Percentiles rank a stretch among this genome's conserved stretches.
These are phyloP conservation scores for Psidium friedrichsthalianum DNA, from an alignment of 345 rosid genomes.

Conservation along the genomic window DNA sequence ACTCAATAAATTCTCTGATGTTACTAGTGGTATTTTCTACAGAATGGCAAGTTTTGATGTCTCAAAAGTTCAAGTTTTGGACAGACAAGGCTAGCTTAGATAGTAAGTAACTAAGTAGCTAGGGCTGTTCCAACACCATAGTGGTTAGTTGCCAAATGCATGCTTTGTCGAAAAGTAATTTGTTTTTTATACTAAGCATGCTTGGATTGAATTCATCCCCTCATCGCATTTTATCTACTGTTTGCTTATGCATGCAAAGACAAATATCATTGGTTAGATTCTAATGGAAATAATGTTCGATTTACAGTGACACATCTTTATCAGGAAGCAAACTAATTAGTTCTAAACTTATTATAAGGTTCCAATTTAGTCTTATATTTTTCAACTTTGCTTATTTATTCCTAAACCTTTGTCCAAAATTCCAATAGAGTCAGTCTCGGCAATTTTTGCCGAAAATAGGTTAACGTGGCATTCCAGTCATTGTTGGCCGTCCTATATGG, in stretches of 20 bases:
- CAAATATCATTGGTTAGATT: not conserved
- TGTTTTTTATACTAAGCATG: not conserved
- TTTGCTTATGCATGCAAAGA: not conserved
- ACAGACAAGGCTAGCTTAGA: not conserved
- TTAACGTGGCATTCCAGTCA: too few relatives aligned
- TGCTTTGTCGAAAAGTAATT: not conserved
- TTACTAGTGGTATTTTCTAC: not conserved
- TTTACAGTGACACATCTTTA: not conserved
- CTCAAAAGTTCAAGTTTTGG: not conserved
- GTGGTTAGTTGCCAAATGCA: not conserved
- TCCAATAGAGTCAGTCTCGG: too few relatives aligned
- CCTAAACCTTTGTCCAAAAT: not conserved
- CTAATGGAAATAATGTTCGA: not conserved
- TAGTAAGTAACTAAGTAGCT: not conserved
- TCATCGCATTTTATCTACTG: not conserved
- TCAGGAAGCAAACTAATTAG: not conserved
- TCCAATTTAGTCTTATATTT: rapidly evolving
- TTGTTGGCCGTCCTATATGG: too few relatives aligned
- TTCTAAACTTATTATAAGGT: rapidly evolving
- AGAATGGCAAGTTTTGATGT: not conserved
- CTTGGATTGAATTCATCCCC: not conserved
- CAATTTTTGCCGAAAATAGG: rapidly evolving
- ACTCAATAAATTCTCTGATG: not conserved
- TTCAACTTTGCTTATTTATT: not conserved
- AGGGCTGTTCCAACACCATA: not conserved